Evolutionary conservation across 768 basidiomycete genomes (phyloP).

Genomic region (Cubamyces sp.): DNA sequence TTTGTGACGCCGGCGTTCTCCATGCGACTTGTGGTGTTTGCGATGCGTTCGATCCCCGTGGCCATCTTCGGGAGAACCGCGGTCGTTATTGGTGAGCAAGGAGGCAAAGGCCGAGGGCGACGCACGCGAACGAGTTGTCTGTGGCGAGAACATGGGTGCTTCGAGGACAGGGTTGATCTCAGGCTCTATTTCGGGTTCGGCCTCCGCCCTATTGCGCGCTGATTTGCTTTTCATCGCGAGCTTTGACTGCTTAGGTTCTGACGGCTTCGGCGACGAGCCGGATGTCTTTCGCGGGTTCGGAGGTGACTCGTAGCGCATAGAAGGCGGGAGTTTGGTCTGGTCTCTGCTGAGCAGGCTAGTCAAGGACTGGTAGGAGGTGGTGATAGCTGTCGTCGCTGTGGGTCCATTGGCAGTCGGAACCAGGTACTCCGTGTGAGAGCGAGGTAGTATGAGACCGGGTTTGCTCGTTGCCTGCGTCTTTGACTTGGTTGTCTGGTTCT

Average conservation of each 20-base stretch:
- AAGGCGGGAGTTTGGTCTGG: conserved; percentile 31
- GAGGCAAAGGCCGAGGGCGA: conserved; percentile 64
- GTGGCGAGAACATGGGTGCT: conserved; percentile 62
- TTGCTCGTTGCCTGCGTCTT: conserved; percentile 29
- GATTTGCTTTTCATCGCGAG: conserved; percentile 75
- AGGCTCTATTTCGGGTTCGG: conserved; percentile 39
- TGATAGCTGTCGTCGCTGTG: conserved; percentile 84
- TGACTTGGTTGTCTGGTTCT: conserved; percentile 32
- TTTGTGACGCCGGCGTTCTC: conserved; percentile 11
- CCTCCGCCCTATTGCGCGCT: conserved; percentile 54
- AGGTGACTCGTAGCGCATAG: conserved; percentile 26
- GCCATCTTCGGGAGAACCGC: conserved; percentile 24
- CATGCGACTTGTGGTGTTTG: conserved; percentile 8
- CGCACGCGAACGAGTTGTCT: conserved; percentile 62
- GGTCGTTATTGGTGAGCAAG: conserved; percentile 63
- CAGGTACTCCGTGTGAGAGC: conserved; percentile 66
- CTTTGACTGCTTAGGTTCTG: conserved; percentile 63
- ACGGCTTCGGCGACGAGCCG: conserved; percentile 17
- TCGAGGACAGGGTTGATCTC: conserved; percentile 33
- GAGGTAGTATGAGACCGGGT: conserved; percentile 41
- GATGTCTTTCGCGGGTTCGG: neutral
- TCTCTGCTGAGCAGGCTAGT: conserved; percentile 52
- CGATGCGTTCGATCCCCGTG: conserved; percentile 16
- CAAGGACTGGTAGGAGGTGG: conserved; percentile 77
- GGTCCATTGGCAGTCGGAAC: conserved; percentile 82